Conservation (phyloP, 2,329 filamentous ascomycete genomes). For the Colletotrichum limetticola region DNA sequence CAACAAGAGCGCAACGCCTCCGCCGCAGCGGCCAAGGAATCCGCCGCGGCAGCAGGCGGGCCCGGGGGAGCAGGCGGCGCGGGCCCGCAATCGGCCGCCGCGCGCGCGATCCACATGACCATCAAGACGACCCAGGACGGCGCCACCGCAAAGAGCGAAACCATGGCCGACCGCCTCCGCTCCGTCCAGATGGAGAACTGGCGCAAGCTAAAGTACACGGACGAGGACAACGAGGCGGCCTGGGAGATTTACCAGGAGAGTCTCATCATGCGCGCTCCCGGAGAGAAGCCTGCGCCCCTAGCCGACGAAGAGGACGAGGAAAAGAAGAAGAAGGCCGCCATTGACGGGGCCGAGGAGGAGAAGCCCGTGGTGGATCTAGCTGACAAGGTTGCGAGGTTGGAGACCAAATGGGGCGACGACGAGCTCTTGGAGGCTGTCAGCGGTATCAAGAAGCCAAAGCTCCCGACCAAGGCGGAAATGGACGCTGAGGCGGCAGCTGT, state of each 20-base stretch:
- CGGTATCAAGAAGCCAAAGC: slow-evolving; percentile 50
- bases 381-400: slow-evolving; percentile 51
- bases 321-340: slow-evolving; percentile 39
- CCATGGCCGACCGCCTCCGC: slow-evolving; percentile 80
- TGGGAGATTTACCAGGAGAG: slow-evolving; percentile 82
- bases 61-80: slow-evolving; percentile 47
- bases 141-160: slow-evolving; percentile 73
- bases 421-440: slow-evolving; percentile 59
- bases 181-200: slow-evolving; percentile 85
- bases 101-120: slow-evolving; percentile 86
- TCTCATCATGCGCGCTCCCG: slow-evolving; percentile 64
- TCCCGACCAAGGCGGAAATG: slow-evolving; percentile 38
- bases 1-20: slow-evolving; percentile 73
- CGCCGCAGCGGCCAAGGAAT: slow-evolving; percentile 49
- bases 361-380: slow-evolving; percentile 41
- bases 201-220: slow-evolving; percentile 81
- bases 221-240: slow-evolving; percentile 80
- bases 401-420: slow-evolving; percentile 55
- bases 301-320: slow-evolving; percentile 38
- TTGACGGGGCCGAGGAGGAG: slow-evolving; percentile 13
- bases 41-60: slow-evolving; percentile 48
- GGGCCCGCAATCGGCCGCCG: slow-evolving; percentile 57
- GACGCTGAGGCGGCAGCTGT: slow-evolving; percentile 41
- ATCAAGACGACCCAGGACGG: slow-evolving; percentile 81
- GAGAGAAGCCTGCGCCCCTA: neutral